Evolutionary conservation across 2,329 filamentous ascomycete species (phyloP).

Genomic region (Colletotrichum noveboracense): DNA sequence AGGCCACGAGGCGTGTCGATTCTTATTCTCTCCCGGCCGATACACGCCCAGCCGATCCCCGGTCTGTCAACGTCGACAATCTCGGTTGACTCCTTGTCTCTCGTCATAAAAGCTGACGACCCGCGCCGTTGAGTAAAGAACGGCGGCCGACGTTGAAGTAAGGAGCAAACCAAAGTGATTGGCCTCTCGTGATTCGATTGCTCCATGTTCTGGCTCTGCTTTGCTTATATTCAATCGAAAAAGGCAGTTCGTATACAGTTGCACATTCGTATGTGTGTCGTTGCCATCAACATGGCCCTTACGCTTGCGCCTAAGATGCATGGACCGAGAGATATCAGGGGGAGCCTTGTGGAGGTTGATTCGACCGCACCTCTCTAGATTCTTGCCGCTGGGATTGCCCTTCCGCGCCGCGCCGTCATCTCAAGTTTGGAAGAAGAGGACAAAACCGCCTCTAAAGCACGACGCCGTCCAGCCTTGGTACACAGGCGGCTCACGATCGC

Average conservation of each 20-base stretch:
- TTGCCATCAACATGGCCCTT: background rate
- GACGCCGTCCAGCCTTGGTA: background rate
- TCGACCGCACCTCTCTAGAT: background rate
- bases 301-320: background rate
- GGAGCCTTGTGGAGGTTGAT: constrained; percentile 1
- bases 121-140: background rate
- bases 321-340: background rate
- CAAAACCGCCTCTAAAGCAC: background rate
- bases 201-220: background rate
- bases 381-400: background rate
- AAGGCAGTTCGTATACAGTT: background rate
- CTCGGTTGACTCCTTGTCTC: background rate
- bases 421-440: background rate
- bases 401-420: background rate
- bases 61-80: background rate
- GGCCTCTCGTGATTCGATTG: background rate
- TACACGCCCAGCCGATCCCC: background rate
- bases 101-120: background rate
- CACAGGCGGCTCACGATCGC: background rate
- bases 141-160: background rate
- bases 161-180: background rate
- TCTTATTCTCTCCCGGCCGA: background rate
- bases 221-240: background rate
- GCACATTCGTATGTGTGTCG: background rate
- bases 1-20: background rate